These are phyloP conservation scores for Stephania japonica DNA, from an alignment of 164 flowering plant species.

Conservation along the genomic window DNA sequence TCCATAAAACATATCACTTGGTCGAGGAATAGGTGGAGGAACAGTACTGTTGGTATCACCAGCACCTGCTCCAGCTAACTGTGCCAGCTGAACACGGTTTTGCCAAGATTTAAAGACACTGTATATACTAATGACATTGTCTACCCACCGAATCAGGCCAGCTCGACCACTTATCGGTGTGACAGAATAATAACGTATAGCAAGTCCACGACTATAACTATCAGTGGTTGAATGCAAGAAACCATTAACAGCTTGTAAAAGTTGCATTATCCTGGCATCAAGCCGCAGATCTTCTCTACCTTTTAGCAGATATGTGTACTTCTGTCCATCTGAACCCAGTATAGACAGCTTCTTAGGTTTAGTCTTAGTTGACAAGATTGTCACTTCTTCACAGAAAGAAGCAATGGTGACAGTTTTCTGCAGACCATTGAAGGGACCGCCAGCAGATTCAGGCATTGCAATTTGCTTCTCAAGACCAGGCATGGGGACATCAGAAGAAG, in stretches of 20 bases:
- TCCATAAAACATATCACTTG: slow-evolving; percentile 98
- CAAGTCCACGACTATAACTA: slow-evolving; percentile 41
- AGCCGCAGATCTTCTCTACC: slow-evolving; percentile 97
- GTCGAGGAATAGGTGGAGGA: slow-evolving; percentile 83
- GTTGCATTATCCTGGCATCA: slow-evolving; percentile 98
- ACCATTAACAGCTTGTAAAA: slow-evolving; percentile 82
- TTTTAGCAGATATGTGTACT: slow-evolving; percentile 86
- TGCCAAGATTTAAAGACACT: slow-evolving; percentile 96
- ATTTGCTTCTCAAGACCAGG: slow-evolving; percentile 92
- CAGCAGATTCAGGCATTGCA: slow-evolving; percentile 43
- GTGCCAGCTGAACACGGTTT: slow-evolving; percentile 59
- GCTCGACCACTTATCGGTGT: slow-evolving; percentile 98
- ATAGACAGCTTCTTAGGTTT: slow-evolving; percentile 87
- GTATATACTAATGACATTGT: slow-evolving; percentile 85
- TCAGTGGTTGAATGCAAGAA: slow-evolving; percentile 59
- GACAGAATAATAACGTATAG: slow-evolving; percentile 87
- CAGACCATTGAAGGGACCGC: slow-evolving; percentile 29
- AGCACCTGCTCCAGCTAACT: slow-evolving; percentile 45
- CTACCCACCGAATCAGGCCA: slow-evolving; percentile 98
- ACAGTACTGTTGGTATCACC: slow-evolving; percentile 39
- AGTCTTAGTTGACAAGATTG: slow-evolving; percentile 85
- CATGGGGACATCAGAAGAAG: slow-evolving; percentile 93
- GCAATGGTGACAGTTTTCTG: slow-evolving; percentile 71
- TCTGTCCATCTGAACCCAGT: slow-evolving; percentile 84
- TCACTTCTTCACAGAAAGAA: slow-evolving; percentile 71